Evolutionary conservation across 2,329 filamentous ascomycete genomes (phyloP).

Genomic region (Sarocladiaceae sp.): DNA sequence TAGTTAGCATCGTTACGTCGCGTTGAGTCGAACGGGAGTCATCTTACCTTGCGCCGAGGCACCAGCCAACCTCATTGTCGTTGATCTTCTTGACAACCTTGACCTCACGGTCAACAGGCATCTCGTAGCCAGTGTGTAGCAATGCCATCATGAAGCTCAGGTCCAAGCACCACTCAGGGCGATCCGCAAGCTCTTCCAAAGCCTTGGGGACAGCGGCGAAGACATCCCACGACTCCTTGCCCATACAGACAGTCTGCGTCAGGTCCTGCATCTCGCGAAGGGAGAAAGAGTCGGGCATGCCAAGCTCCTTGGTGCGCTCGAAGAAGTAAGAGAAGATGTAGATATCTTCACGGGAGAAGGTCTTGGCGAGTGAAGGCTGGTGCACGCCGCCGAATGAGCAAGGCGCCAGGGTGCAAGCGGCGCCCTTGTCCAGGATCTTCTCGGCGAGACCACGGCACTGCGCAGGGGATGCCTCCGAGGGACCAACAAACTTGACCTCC

Average conservation of each 20-base stretch:
- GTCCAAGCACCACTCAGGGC: conserved; percentile 91
- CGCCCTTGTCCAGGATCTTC: conserved; percentile 85
- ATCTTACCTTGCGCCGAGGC: conserved; percentile 85
- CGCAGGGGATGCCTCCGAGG: conserved; percentile 67
- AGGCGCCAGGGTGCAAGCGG: conserved; percentile 75
- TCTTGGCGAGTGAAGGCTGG: conserved; percentile 88
- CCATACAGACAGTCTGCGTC: conserved; percentile 77
- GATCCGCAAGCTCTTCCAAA: conserved; percentile 70
- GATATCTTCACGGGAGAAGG: conserved; percentile 84
- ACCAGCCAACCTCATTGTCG: conserved; percentile 95
- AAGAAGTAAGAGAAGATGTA: conserved; percentile 99
- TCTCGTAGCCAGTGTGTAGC: conserved; percentile 93
- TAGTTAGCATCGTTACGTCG: conserved; percentile 28
- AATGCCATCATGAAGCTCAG: conserved; percentile 94
- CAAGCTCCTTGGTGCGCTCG: conserved; percentile 87
- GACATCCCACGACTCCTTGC: conserved; percentile 71
- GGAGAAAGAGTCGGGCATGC: conserved; percentile 98
- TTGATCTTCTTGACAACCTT: conserved; percentile 99
- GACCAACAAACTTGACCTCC: conserved; percentile 80
- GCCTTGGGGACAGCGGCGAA: conserved; percentile 76
- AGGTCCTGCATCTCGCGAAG: conserved; percentile 85
- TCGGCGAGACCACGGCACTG: conserved; percentile 90
- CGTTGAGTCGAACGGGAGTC: background rate
- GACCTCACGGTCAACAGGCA: conserved; percentile 94
- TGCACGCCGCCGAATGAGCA: conserved; percentile 98